phyloP scores from a whole-genome alignment of 331 rosid genomes.

The Rosa hybrid region DNA sequence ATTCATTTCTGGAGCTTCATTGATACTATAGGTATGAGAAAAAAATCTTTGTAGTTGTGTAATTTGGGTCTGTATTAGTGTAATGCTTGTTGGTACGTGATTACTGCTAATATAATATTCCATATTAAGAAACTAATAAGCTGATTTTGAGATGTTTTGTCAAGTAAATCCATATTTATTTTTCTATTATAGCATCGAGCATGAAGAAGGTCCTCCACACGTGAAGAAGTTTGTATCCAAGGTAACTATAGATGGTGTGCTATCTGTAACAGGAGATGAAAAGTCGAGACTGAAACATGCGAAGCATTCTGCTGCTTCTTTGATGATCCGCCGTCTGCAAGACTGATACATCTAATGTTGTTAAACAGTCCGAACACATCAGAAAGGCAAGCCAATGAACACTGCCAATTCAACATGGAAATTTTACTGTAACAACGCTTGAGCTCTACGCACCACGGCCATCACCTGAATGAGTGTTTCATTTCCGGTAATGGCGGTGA shows the following conservation, averaged over 20 bases:
- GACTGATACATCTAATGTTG: constrained; percentile 13
- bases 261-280: constrained; percentile 44
- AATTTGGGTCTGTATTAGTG: background rate
- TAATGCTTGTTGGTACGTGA: background rate
- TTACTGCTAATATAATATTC: background rate
- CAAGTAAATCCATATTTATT: background rate
- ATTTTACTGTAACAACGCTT: background rate
- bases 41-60: background rate
- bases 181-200: constrained; percentile 46
- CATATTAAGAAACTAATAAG: background rate
- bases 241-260: constrained; percentile 32
- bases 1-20: background rate
- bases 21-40: background rate
- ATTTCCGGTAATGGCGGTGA: background rate
- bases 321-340: constrained; percentile 47
- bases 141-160: background rate
- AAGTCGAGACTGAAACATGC: constrained; percentile 51
- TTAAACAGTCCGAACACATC: background rate
- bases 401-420: background rate
- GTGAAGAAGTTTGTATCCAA: constrained; percentile 41
- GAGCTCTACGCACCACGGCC: background rate
- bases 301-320: constrained; percentile 68
- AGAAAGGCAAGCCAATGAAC: background rate
- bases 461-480: background rate
- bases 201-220: constrained; percentile 56